phyloP scores from a whole-genome alignment of 495 filamentous ascomycete genomes.

The Penicillium dipodomyicola region DNA sequence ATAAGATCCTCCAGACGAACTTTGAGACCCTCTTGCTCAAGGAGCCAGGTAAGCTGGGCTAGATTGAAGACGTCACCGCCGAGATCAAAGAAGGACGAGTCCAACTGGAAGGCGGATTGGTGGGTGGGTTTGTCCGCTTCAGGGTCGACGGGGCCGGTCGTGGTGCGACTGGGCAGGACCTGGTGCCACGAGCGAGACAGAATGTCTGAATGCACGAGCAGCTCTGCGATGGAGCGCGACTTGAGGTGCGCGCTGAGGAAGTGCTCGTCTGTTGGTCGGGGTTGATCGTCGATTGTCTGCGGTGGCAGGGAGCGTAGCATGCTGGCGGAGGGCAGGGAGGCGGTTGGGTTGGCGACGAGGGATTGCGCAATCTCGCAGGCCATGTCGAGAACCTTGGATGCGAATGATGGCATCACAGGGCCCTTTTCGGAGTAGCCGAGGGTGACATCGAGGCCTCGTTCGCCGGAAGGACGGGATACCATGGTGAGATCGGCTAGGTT shows the following conservation, averaged over 20 bases:
- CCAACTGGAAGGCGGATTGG: constrained; percentile 38
- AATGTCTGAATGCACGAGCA: constrained; percentile 46
- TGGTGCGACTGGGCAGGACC: constrained; percentile 38
- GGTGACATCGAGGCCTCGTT: constrained; percentile 41
- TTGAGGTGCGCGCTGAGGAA: constrained; percentile 41
- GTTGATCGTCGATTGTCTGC: constrained; percentile 31
- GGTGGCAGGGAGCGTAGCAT: constrained; percentile 37
- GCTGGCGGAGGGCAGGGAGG: constrained; percentile 42
- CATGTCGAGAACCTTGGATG: constrained; percentile 47
- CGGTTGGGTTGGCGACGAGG: constrained; percentile 45
- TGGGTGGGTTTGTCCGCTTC: constrained; percentile 14
- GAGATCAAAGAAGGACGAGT: constrained; percentile 52
- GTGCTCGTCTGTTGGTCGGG: constrained; percentile 27
- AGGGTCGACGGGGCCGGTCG: not conserved
- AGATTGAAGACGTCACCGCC: constrained; percentile 55
- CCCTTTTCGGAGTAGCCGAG: constrained; percentile 49
- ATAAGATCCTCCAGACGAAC: constrained; percentile 52
- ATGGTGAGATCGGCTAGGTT: constrained; percentile 52
- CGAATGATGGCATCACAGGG: constrained; percentile 39
- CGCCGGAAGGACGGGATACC: constrained; percentile 44
- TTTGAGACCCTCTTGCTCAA: constrained; percentile 50
- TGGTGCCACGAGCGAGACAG: constrained; percentile 51
- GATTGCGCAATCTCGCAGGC: constrained; percentile 47
- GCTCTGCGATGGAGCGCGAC: constrained; percentile 44
- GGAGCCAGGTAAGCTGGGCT: constrained; percentile 46